Conservation (phyloP, 1,284 basidiomycete genomes). For the Papiliotrema laurentii region DNA sequence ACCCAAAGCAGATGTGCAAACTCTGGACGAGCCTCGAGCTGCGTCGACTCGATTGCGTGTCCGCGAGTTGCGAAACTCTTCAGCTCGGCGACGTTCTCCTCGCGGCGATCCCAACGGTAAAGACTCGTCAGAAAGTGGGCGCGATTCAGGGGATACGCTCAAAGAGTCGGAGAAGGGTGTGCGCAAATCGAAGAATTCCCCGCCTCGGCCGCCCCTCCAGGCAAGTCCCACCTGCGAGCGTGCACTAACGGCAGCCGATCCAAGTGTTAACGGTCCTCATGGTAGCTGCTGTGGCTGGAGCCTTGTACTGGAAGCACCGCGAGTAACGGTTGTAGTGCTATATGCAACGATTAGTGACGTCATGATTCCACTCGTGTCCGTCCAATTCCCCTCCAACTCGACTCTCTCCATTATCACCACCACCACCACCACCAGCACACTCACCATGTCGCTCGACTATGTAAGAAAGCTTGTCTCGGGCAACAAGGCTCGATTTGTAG, state of each 20-base stretch:
- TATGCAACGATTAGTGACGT: background rate
- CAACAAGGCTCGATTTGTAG: constrained; percentile 70
- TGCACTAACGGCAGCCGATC: constrained; percentile 16
- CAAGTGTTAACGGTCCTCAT: constrained; percentile 35
- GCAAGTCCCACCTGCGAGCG: background rate
- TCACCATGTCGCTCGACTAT: constrained; percentile 36
- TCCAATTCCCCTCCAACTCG: background rate
- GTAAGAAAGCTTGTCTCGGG: constrained; percentile 51
- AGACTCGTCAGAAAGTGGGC: constrained; percentile 32
- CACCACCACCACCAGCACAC: too few species aligned
- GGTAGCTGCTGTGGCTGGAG: constrained; percentile 38
- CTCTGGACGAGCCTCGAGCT: background rate
- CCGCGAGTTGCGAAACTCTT: background rate
- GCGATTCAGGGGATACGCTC: constrained; percentile 39
- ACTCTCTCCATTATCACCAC: too few species aligned
- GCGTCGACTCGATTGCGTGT: background rate
- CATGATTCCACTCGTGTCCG: background rate
- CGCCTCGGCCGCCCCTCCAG: background rate
- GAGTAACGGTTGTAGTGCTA: background rate
- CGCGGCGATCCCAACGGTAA: constrained; percentile 15
- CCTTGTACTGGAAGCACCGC: constrained; percentile 34
- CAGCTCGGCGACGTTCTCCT: background rate
- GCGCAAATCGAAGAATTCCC: background rate
- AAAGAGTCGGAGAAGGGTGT: constrained; percentile 18
- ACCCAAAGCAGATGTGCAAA: constrained; percentile 14